Base-by-base conservation (phyloP, 2,329 filamentous ascomycete species). In the Pezicula neosporulosa region DNA sequence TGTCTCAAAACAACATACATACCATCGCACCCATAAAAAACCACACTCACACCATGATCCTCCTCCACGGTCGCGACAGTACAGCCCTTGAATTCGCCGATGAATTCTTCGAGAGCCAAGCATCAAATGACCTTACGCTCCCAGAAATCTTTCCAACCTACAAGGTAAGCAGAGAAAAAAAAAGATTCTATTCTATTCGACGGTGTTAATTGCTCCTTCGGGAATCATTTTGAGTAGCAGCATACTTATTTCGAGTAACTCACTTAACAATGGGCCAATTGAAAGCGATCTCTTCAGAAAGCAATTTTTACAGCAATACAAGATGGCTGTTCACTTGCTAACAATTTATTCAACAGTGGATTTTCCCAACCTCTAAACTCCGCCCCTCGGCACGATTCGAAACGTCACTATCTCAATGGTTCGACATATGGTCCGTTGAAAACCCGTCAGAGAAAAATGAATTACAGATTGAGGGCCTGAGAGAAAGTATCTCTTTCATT, bases 381-480 rank as follows among this genome's bases (percentile, higher is more conserved):
- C 62, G 46, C 58, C 63, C 43, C 64, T 67, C 48, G 46, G 54
- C 45, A 59, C 45, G 50, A n/a, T 57, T 58, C 47, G 60, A 66
- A 24, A 53, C 60, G 7, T 50, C 57, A 50, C 66, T 70, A 8
- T 55, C 48, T 16, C 74, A 77, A 57, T 81, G 77, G 77, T 81
- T 80, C 59, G 76, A 81, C 58, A 68, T 78, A 35, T 75, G 69
- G 66, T 72, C 74, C 46, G 63, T 71, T 1, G 57, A 64, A 16
- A 63, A 74, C 50, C 71, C 74, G 15, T 45, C 64, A 1, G 63
- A 72, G n/a, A 58, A 63, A 15, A 73, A 78, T 52, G 70, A 75
- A 3, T 52, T 75, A 4, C 75, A 78, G 57, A 60, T 60, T 0
- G 55, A 63, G 0, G 76, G 75, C 0, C 58, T 81, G 10, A 60